Evolutionary conservation across 192 early-diverging fungal species (phyloP), one percentile per base, ranked within the genome.

Genomic region (Allomyces arbusculus): DNA sequence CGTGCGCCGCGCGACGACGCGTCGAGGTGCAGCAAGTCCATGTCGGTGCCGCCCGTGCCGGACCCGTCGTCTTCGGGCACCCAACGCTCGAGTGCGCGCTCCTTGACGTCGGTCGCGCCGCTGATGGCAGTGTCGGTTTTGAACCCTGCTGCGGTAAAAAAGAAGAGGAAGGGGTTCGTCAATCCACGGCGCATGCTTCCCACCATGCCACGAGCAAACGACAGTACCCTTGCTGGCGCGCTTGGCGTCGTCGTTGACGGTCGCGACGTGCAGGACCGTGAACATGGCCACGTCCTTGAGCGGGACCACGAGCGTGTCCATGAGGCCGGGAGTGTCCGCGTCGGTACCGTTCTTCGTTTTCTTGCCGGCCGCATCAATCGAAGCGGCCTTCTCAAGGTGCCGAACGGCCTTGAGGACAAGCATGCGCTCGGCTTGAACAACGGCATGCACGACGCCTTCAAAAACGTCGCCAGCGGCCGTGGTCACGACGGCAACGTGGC

Each of bases 51-150:
- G 20, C 44, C 23, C 33, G 23, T 11, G 66, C 26, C 62, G 69
- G 65, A 66, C n/a, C 77, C 73, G 33, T 77, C 72, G 16, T 78
- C 86, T 61, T 86, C 86, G 43, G 91, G 88, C 0, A 81, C 81
- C 89, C 94, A 95, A 68, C 84, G 82, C 69, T 91, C 85, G 26
- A 99, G 80, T 68, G 90, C 86, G 23, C 94, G 87, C 73, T 89
- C 89, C 23, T 77, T 78, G 10, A 79, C 75, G 11, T 84, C 80
- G 28, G 77, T 77, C 61, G 72, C 72, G 5, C 86, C 78, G 70
- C 83, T 88, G 67, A 99, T 99, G 63, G 90, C 89, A 0, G 89
- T 82, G 70, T 99, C 95, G 0, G 91, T 95, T 65, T 88, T 85
- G 75, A 98, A 92, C 22, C 77, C 82, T 80, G 50, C 55, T 22